A percentile compares a stretch with the other conserved stretches of the same genome.
phyloP scores from a whole-genome alignment of 768 basidiomycete genomes.

The Mycena galopus region DNA sequence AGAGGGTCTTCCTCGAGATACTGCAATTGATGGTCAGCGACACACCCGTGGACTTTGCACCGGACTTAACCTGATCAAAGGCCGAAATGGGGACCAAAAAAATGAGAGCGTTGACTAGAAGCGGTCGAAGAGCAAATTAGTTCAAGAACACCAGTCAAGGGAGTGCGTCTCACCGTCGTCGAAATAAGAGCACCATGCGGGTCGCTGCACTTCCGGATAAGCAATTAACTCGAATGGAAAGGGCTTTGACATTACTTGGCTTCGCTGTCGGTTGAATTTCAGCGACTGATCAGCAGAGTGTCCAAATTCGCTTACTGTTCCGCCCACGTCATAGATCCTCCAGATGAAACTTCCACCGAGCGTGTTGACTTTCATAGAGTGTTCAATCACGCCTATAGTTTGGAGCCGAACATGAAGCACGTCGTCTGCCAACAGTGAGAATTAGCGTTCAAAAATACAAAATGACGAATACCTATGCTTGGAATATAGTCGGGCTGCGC shows the following conservation, averaged over 20 bases:
- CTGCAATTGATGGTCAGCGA: constrained; percentile 49
- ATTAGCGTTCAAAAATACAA: constrained; percentile 5
- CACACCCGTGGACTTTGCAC: constrained; percentile 29
- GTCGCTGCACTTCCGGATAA: constrained; percentile 61
- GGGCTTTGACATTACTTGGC: constrained; percentile 59
- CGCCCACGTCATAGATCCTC: constrained; percentile 88
- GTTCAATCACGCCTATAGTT: constrained; percentile 84
- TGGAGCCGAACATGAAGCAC: constrained; percentile 84
- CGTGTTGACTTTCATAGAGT: constrained; percentile 76
- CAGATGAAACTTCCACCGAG: constrained; percentile 76
- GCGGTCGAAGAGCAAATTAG: constrained; percentile 10
- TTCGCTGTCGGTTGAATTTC: constrained; percentile 57
- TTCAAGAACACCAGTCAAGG: neutral
- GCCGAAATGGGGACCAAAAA: constrained; percentile 90
- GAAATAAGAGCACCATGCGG: constrained; percentile 88
- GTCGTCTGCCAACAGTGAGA: constrained; percentile 63
- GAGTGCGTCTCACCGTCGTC: constrained; percentile 72
- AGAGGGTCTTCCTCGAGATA: constrained; percentile 87
- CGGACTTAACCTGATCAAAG: constrained; percentile 76
- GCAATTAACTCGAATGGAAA: constrained; percentile 23
- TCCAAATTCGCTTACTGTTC: constrained; percentile 67
- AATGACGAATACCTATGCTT: constrained; percentile 63
- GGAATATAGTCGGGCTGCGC: constrained; percentile 79
- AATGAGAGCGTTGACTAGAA: constrained; percentile 83
- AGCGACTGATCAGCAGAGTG: constrained; percentile 9